phyloP scores from a whole-genome alignment of 768 basidiomycete species.

The Termitomyces sp. region DNA sequence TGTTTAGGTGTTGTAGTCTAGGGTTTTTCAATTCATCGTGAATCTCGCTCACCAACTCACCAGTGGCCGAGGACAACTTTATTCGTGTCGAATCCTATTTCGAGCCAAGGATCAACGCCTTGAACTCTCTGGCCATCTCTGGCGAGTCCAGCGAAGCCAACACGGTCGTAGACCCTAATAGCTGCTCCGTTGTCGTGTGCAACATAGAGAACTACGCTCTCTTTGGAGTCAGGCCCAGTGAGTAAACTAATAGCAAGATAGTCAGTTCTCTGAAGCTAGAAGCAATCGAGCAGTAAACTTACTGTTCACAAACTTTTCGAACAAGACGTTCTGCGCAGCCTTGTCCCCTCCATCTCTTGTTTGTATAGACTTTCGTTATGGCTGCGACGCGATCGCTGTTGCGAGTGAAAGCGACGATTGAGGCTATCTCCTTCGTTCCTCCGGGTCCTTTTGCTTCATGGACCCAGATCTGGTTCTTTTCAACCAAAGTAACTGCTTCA shows the following conservation, averaged over 20 bases:
- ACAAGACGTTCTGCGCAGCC: conserved; percentile 64
- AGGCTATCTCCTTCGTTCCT: conserved; percentile 41
- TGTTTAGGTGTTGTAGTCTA: neutral
- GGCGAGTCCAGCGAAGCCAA: conserved; percentile 62
- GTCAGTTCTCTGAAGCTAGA: neutral
- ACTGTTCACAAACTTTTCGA: conserved; percentile 53
- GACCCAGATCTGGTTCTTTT: conserved; percentile 53
- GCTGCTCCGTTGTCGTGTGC: conserved; percentile 53
- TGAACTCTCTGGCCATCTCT: conserved; percentile 26
- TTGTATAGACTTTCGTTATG: conserved; percentile 72
- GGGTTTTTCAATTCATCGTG: neutral
- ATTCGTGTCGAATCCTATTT: conserved; percentile 55
- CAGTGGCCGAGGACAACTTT: conserved; percentile 60
- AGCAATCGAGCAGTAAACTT: conserved; percentile 18
- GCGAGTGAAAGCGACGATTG: conserved; percentile 65
- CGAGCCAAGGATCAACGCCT: conserved; percentile 51
- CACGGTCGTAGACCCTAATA: conserved; percentile 55
- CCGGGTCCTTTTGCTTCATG: conserved; percentile 37
- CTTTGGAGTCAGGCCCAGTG: conserved; percentile 25
- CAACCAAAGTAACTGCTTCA: conserved; percentile 52
- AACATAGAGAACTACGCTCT: conserved; percentile 62
- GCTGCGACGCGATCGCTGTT: conserved; percentile 53
- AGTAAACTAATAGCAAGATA: conserved; percentile 25
- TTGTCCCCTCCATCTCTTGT: conserved; percentile 42
- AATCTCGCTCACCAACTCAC: conserved; percentile 30